A percentile compares a stretch with the other conserved stretches of the same genome.
Conservation (phyloP, 768 basidiomycete genomes). For the Boletus reticuloceps region DNA sequence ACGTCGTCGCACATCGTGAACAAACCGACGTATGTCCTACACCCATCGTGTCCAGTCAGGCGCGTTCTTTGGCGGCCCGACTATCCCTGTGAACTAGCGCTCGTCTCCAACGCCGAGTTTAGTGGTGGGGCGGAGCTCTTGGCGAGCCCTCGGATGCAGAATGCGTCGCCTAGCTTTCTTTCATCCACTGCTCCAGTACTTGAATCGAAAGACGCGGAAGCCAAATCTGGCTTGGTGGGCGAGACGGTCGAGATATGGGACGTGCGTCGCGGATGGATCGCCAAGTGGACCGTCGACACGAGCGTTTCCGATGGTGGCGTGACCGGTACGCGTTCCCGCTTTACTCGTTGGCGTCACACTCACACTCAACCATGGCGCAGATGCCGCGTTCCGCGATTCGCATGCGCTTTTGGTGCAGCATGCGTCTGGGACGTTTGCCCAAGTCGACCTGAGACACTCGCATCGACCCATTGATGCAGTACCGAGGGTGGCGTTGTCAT, state of each 20-base stretch:
- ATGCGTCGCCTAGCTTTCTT: constrained; percentile 20
- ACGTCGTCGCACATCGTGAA: constrained; percentile 54
- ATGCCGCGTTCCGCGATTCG: constrained; percentile 65
- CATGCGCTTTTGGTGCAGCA: constrained; percentile 75
- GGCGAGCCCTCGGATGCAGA: constrained; percentile 30
- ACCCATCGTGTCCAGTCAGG: constrained; percentile 72
- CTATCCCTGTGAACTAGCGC: constrained; percentile 71
- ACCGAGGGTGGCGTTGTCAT: constrained; percentile 59
- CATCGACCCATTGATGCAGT: constrained; percentile 66
- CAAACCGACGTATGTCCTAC: constrained; percentile 67
- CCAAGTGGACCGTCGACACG: constrained; percentile 75
- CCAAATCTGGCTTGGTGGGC: constrained; percentile 28
- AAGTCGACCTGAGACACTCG: constrained; percentile 68
- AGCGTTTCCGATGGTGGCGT: constrained; percentile 68
- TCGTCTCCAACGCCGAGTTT: constrained; percentile 65
- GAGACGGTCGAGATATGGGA: constrained; percentile 87
- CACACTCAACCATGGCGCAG: constrained; percentile 33
- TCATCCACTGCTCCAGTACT: not conserved
- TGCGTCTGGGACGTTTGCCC: constrained; percentile 73
- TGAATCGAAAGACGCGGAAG: constrained; percentile 17
- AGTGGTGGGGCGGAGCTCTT: constrained; percentile 32
- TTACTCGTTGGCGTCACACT: not conserved
- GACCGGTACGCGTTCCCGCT: constrained; percentile 50
- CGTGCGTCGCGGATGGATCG: constrained; percentile 73
- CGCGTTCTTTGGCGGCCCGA: constrained; percentile 75